Conservation (phyloP, 345 rosid species). For the Populus euphratica region DNA sequence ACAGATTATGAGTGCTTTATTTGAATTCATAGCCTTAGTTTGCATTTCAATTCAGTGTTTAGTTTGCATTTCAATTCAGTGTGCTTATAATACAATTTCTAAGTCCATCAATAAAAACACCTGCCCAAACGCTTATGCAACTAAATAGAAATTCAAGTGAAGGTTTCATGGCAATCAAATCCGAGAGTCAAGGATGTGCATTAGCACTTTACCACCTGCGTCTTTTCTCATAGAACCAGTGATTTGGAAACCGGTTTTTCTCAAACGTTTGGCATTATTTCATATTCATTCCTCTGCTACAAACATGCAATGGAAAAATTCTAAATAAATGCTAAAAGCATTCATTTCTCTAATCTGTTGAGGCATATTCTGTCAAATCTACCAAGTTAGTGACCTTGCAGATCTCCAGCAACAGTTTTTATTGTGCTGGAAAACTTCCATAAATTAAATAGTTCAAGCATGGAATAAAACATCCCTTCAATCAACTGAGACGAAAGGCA, state of each 20-base stretch:
- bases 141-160: not conserved
- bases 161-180: not conserved
- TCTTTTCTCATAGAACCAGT: not conserved
- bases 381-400: not conserved
- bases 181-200: not conserved
- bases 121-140: not conserved
- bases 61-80: not conserved
- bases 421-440: not conserved
- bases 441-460: not conserved
- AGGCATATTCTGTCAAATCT: not conserved
- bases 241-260: not conserved
- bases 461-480: not conserved
- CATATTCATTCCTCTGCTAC: not conserved
- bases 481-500: not conserved
- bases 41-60: not conserved
- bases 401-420: not conserved
- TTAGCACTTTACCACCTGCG: not conserved
- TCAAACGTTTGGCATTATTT: not conserved
- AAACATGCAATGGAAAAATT: not conserved
- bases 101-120: not conserved
- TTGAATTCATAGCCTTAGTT: not conserved
- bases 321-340: not conserved
- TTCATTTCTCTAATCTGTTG: not conserved
- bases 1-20: not conserved
- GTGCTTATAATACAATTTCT: not conserved